Evolutionary conservation across 305 asterid species (phyloP), one percentile per base, ranked within the genome.

Genomic region (Fraxinus greggii): DNA sequence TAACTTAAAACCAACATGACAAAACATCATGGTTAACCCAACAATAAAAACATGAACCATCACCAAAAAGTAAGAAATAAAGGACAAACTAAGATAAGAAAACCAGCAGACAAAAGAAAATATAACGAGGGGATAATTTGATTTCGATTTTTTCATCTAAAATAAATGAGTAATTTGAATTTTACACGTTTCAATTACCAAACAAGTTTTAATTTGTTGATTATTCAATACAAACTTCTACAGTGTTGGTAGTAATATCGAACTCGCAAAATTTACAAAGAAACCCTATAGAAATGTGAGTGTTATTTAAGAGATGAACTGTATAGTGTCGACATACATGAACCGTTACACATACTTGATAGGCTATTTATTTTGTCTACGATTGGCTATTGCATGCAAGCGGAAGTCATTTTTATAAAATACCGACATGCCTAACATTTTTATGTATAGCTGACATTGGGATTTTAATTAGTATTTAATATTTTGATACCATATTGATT

Each of bases 1-100:
- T 86, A 87, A 87, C 79, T 78, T 78, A 84, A 82, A 86, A 74
- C 84, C 21, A 86, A 85, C 80, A 77, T 42, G 77, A 81, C 83
- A 78, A 63, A 48, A 78, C 59, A 73, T n/a, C 82, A 76, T 35
- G 48, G 56, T 45, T 45, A 38, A 38, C 79, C 86, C 75, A 85
- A 35, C 38, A 54, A 69, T 69, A 82, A 83, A 45, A 19, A 3
- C 79, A 78, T 80, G 86, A 78, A 81, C 75, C 65, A 19, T 9
- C 77, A 54, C 51, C 42, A 38, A 78, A 80, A 72, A 2, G n/a
- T 40, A 78, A 4, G 33, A 51, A 72, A 26, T 17, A 59, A 72
- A 26, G 10, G 24, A 56, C 42, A 35, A 15, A 31, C 26, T 45
- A 9, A 61, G 36, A 31, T 26, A n/a, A 19, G 28, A 7, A 23